Evolutionary conservation across 2,329 filamentous ascomycete species (phyloP).

Genomic region (Epichloe sp.): DNA sequence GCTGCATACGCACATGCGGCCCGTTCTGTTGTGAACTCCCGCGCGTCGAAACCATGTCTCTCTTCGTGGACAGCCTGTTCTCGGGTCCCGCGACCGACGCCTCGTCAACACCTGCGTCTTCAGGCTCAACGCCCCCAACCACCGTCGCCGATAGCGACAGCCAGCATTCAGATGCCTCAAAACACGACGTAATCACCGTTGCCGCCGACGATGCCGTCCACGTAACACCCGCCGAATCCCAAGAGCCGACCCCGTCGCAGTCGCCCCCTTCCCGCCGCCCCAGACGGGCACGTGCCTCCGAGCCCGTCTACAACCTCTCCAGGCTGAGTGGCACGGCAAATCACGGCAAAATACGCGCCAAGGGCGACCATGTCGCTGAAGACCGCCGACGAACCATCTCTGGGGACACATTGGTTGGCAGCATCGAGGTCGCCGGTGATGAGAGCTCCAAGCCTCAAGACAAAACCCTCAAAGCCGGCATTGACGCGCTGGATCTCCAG

Average conservation of each 20-base stretch:
- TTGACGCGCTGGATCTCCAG: slow-evolving; percentile 33
- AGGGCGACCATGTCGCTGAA: slow-evolving; percentile 33
- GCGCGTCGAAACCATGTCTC: slow-evolving; percentile 14
- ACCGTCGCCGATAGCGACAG: slow-evolving; percentile 51
- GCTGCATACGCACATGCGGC: slow-evolving; percentile 1
- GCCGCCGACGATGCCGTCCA: slow-evolving; percentile 13
- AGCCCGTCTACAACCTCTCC: slow-evolving; percentile 54
- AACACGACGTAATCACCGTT: slow-evolving; percentile 24
- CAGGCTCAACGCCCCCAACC: slow-evolving; percentile 52
- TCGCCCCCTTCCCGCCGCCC: slow-evolving; percentile 29
- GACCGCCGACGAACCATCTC: slow-evolving; percentile 34
- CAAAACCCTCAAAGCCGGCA: slow-evolving; percentile 9
- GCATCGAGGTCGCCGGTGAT: slow-evolving; percentile 12
- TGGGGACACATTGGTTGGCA: slow-evolving; percentile 22
- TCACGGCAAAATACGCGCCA: slow-evolving; percentile 43
- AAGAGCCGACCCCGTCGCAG: slow-evolving; percentile 9
- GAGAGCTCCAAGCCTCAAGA: slow-evolving; percentile 6
- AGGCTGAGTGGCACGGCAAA: slow-evolving; percentile 48
- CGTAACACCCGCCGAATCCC: slow-evolving; percentile 14
- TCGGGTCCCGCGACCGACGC: slow-evolving; percentile 21
- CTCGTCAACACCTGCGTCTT: slow-evolving; percentile 40
- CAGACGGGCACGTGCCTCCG: slow-evolving; percentile 39
- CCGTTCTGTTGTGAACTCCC: background rate
- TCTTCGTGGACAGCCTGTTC: slow-evolving; percentile 22
- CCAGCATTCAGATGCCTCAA: slow-evolving; percentile 33